These are phyloP conservation scores for Arachis stenosperma DNA, from an alignment of 306 rosid genomes.

Conservation along the genomic window DNA sequence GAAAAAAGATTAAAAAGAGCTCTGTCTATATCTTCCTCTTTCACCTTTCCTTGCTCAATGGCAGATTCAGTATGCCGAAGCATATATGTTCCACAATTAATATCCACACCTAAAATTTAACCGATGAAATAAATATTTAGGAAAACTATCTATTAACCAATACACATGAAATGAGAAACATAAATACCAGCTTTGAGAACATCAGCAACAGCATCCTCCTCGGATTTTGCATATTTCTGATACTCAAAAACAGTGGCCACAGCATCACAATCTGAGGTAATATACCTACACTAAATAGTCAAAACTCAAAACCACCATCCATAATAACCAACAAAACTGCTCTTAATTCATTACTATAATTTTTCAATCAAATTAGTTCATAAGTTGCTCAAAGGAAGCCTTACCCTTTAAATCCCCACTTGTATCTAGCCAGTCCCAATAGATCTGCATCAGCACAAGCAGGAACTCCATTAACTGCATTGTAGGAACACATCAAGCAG, in stretches of 20 bases:
- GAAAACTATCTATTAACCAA: constrained; percentile 21
- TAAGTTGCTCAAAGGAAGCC: background rate
- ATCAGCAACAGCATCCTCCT: constrained; percentile 80
- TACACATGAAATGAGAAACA: constrained; percentile 15
- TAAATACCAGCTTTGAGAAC: constrained; percentile 84
- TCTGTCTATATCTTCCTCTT: constrained; percentile 75
- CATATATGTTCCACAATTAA: constrained; percentile 81
- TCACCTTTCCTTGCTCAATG: constrained; percentile 67
- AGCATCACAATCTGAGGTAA: constrained; percentile 96
- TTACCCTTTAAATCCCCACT: constrained; percentile 90
- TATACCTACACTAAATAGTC: constrained; percentile 60
- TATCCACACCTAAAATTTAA: constrained; percentile 68
- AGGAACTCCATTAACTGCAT: constrained; percentile 87
- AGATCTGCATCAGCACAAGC: constrained; percentile 84
- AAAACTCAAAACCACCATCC: constrained; percentile 33
- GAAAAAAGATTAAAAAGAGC: constrained; percentile 83
- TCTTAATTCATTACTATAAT: background rate
- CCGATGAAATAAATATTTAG: constrained; percentile 1
- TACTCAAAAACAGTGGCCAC: constrained; percentile 87
- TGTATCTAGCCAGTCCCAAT: constrained; percentile 61
- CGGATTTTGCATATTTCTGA: constrained; percentile 60
- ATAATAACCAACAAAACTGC: constrained; percentile 17
- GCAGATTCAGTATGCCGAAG: constrained; percentile 61
- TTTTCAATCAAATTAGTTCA: constrained; percentile 19
- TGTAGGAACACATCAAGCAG: constrained; percentile 98